Evolutionary conservation across 148 eudicot genomes (phyloP), one percentile per base, ranked within the genome.

Genomic region (Rhododendron molle): DNA sequence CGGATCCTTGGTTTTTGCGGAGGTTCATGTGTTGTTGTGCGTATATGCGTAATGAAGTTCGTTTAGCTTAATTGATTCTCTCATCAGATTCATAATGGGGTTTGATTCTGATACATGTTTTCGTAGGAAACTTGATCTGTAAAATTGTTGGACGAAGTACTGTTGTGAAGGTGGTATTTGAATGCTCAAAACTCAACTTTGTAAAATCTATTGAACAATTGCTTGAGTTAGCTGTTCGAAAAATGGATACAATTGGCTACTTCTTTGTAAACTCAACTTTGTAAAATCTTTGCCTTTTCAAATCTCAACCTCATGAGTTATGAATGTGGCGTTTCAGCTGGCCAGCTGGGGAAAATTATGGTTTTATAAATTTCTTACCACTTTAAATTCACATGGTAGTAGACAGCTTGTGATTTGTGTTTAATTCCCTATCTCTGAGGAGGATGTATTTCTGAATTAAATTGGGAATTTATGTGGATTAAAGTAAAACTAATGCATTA

Each of bases 61-160:
- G 16, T 50, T 60, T 77, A 28, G 78, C 12, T 9, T 0, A 67
- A 26, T 54, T 23, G 36, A 43, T 82, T 16, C 43, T 9, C 76
- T 23, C 36, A n/a, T 2, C 28, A 40, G 74, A 21, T 60, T 38
- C 11, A 38, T 58, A 8, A 40, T 9, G 15, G 36, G 23, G 21
- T 20, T 72, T 38, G 43, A 13, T 56, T 69, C 43, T 50, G 52
- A 38, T 85, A n/a, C 52, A 11, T 28, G 38, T 2, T 5, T 40
- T 77, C 20, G 16, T 2, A 62, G 67, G n/a, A 5, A 34, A 52
- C 12, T 74, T 82, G 89, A 88, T 90, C 89, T 28, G 76, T 71
- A 40, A 20, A 34, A 20, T 67, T 7, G 2, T 67, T 87, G 47
- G 36, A 8, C 54, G n/a, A 90, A 85, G 5, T 90, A 90, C 26